Base-by-base conservation (phyloP, 768 basidiomycete genomes). In the Fomitopsis serialis region DNA sequence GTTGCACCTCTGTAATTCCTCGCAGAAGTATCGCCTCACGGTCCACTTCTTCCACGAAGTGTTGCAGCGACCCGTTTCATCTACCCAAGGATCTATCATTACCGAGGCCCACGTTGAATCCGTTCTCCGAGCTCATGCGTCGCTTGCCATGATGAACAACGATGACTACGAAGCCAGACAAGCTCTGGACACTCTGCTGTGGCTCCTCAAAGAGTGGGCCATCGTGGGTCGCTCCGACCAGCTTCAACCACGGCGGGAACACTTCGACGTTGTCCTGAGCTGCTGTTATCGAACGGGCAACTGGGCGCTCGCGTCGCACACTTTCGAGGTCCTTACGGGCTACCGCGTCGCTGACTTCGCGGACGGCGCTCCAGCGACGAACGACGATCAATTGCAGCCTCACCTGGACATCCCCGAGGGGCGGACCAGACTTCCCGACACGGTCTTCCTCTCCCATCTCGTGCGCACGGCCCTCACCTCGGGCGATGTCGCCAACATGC, bases 291-390 rank as follows among this genome's bases (percentile, higher is more conserved):
- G 78, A 52, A 72, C 74, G 34, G 72, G 64, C 13, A 85, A 90
- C 66, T 91, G 86, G 87, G 70, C 63, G 23, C 73, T 73, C 19
- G 80, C 84, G 1, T 63, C 72, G 45, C 74, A 76, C 46, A 68
- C 78, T 17, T 85, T 89, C 65, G 80, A 87, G 56, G 70, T 88
- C 58, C 85, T 91, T 82, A 85, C 86, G 3, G 88, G 89, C 6
- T 81, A 79, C 58, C 25, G 48, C 40, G 53, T 52, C 4, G 57
- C 42, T 19, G 61, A 59, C 53, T 65, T 63, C 53, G 42, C 48
- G 13, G 66, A 63, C 40, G 40, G 27, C 9, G n/a, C 15, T 15
- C 27, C 19, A 40, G 37, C 6, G 8, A 15, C 37, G 37, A 40
- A 17, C 5, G 37, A 19, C 13, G 37, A 40, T 43, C 29, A 23